Evolutionary conservation across 495 filamentous ascomycete genomes (phyloP), one percentile per base, ranked within the genome.

Genomic region (Cryomyces antarcticus): DNA sequence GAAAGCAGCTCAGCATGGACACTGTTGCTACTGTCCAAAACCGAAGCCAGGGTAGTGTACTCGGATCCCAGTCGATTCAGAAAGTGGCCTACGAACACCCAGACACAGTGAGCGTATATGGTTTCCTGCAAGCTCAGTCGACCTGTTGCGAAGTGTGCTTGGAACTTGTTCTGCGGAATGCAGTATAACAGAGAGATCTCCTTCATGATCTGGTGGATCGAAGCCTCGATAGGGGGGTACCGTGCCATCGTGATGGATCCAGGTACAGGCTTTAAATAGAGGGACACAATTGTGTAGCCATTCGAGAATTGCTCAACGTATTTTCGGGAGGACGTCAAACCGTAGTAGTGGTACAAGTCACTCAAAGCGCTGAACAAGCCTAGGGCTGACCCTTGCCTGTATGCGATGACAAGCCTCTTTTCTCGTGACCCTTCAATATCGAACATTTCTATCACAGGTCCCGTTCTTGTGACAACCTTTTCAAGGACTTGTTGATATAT

Each of bases 251-350:
- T 67, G 54, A 54, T 68, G 34, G 63, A 47, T 13, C 61, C 67
- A 52, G 64, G 67, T 39, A 63, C 71, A 30, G 85, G 89, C 39
- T 76, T 72, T 37, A 97, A 69, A 62, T 97, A 97, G 11, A 94
- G 72, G 36, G 86, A 94, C 66, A 96, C 88, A 49, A 95, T 82
- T 10, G 82, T 89, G 57, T 94, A 89, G 41, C 89, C 89, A 58
- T 96, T 97, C 52, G 88, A 93, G 66, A 97, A 97, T 61, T 96
- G 88, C 63, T 97, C 87, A 28, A 96, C 80, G 53, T 97, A 97
- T 65, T 97, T 97, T 41, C 89, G 74, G 2, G 89, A 85, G 57
- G 83, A 93, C 2, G 89, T 96, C 40, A 94, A 72, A 27, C 92
- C 92, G 55, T 97, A 96, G 69, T 94, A 95, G 64, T 97, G 89